Base-by-base conservation (phyloP, 2,329 filamentous ascomycete species). In the Pleoardoris graminearum region DNA sequence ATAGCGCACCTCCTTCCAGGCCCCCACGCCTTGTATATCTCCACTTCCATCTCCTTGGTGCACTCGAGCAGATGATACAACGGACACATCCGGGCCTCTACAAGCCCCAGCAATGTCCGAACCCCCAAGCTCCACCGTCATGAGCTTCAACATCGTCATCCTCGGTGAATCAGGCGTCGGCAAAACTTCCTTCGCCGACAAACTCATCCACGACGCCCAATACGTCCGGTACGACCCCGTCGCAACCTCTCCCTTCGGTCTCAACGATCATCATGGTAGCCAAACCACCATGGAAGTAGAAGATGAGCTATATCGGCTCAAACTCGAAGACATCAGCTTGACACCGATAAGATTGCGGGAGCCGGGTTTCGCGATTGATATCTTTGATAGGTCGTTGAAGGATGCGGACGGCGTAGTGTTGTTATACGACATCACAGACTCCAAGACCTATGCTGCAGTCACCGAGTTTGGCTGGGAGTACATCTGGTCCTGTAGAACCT, bases 141-240 rank as follows among this genome's bases (percentile, higher is more conserved):
- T 4, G 11, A 22, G 16, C 12, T 23, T 32, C 21, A 27, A 29
- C 12, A 39, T 67, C 14, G 53, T 61, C 8, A 51, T 69, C 14
- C 49, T 69, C 12, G 66, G 65, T 12, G 62, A 65, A 42, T 43
- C 53, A 1, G 50, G 45, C 16, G 61, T 65, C 1, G 65, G 66
- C 16, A 68, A 69, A 39, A 66, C 66, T 38, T 63, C 62, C 42
- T 61, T 69, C 48, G 49, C 45, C 11, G 66, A 69, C 55, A 63
- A 63, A 22, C 57, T 55, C 19, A 22, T 43, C 8, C 42, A 30
- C 12, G 54, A 53, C n/a, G 48, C 30, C 16, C 55, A 57, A 2
- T 61, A 55, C 22, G 48, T 51, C 14, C 16, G 22, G 22, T 62
- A 63, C 50, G 51, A 58, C 25, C 57, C 59, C 3, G 37, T 29